phyloP scores from a whole-genome alignment of 1,284 basidiomycete species.

The Irpex sp. region DNA sequence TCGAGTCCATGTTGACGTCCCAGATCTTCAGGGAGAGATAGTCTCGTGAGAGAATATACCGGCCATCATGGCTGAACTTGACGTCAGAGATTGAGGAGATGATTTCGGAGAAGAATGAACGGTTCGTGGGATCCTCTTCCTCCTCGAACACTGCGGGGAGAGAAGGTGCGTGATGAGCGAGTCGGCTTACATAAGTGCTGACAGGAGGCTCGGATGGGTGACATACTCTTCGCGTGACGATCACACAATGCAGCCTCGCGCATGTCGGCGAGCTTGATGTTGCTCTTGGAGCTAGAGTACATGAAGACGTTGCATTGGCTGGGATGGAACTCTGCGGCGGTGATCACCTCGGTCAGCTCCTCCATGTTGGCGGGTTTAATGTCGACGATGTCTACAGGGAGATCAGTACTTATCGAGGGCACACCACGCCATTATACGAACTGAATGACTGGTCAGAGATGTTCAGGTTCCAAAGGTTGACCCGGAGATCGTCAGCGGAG shows the following conservation, averaged over 20 bases:
- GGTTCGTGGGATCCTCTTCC: constrained; percentile 95
- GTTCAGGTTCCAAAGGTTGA: constrained; percentile 98
- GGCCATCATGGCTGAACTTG: constrained; percentile 96
- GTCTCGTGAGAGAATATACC: constrained; percentile 96
- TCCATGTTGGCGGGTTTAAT: constrained; percentile 99
- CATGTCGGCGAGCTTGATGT: constrained; percentile 99
- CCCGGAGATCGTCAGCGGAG: constrained; percentile 92
- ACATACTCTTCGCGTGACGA: constrained; percentile 91
- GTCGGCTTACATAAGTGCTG: constrained; percentile 3
- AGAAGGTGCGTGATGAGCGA: constrained; percentile 7
- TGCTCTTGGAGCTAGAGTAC: constrained; percentile 99
- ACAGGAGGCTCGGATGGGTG: constrained; percentile 1
- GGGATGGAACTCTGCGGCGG: constrained; percentile 98
- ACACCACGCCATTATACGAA: constrained; percentile 41
- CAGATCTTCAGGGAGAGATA: constrained; percentile 99
- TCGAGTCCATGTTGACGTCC: constrained; percentile 99
- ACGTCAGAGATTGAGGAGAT: constrained; percentile 99
- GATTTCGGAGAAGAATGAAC: constrained; percentile 99
- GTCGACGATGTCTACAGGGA: constrained; percentile 90
- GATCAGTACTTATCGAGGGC: constrained; percentile 1
- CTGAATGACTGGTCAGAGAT: constrained; percentile 99
- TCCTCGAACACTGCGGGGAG: constrained; percentile 84
- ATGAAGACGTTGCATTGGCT: constrained; percentile 98
- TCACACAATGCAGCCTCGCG: constrained; percentile 97
- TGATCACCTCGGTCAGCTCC: constrained; percentile 99